Conservation (phyloP, 306 rosid genomes). For the Argentina anserina region DNA sequence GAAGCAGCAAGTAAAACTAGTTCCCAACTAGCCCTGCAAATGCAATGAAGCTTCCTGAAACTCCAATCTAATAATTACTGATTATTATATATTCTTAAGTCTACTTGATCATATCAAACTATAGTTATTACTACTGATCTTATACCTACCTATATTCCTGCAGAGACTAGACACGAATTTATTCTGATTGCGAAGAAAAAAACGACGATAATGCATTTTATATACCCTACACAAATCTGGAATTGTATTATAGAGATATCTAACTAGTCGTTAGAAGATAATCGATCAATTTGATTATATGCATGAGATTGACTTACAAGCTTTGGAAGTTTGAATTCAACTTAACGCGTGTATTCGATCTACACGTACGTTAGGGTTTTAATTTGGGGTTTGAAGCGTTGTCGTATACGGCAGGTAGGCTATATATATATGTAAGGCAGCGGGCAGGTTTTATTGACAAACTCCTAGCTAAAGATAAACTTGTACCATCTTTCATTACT, state of each 20-base stretch:
- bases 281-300: background rate
- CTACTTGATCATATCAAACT: background rate
- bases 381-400: background rate
- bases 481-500: background rate
- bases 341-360: background rate
- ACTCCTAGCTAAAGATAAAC: background rate
- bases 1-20: background rate
- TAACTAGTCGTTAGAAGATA: background rate
- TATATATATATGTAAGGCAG: background rate
- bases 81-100: background rate
- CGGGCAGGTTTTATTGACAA: background rate
- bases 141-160: background rate
- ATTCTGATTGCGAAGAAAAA: background rate
- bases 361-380: background rate
- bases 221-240: background rate
- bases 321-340: slow-evolving; percentile 13
- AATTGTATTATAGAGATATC: background rate
- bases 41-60: slow-evolving; percentile 8
- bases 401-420: background rate
- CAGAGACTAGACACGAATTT: background rate
- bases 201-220: background rate
- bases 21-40: background rate
- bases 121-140: background rate
- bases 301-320: background rate
- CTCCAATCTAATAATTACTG: background rate